These are phyloP conservation scores for Codiaeum variegatum DNA, from an alignment of 441 rosid species.

Conservation along the genomic window DNA sequence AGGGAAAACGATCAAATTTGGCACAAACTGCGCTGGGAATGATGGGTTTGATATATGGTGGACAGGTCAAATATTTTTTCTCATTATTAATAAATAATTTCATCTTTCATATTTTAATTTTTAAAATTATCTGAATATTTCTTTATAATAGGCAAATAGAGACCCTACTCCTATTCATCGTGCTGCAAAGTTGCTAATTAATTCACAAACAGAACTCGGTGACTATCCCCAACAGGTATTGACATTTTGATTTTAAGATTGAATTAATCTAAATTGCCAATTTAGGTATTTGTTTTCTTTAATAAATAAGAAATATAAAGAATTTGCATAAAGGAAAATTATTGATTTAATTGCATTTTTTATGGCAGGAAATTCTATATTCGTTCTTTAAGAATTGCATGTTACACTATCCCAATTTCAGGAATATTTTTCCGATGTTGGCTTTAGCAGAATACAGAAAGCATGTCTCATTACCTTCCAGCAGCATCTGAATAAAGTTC, in stretches of 20 bases:
- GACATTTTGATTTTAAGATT: background rate
- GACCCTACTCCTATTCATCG: conserved; percentile 45
- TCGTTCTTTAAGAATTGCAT: conserved; percentile 37
- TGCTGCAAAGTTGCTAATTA: conserved; percentile 47
- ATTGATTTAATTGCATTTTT: background rate
- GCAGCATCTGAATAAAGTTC: background rate
- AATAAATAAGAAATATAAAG: background rate
- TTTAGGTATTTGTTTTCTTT: no score
- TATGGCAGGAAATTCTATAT: conserved; percentile 41
- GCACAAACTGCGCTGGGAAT: conserved; percentile 36
- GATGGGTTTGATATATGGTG: conserved; percentile 40
- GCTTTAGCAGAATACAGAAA: conserved; percentile 39
- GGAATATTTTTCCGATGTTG: conserved; percentile 37
- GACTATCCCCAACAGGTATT: conserved; percentile 38
- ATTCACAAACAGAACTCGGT: conserved; percentile 43
- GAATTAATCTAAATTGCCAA: no score
- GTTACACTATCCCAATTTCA: conserved; percentile 36
- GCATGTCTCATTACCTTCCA: conserved; percentile 27
- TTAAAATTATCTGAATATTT: background rate
- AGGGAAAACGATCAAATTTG: conserved; percentile 33
- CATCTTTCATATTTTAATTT: no score
- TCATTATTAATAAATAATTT: no score
- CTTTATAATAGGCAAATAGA: conserved; percentile 29
- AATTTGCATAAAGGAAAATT: background rate
- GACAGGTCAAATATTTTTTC: conserved; percentile 40